Base-by-base conservation (phyloP, 768 basidiomycete genomes). In the Naematelia encephala region DNA sequence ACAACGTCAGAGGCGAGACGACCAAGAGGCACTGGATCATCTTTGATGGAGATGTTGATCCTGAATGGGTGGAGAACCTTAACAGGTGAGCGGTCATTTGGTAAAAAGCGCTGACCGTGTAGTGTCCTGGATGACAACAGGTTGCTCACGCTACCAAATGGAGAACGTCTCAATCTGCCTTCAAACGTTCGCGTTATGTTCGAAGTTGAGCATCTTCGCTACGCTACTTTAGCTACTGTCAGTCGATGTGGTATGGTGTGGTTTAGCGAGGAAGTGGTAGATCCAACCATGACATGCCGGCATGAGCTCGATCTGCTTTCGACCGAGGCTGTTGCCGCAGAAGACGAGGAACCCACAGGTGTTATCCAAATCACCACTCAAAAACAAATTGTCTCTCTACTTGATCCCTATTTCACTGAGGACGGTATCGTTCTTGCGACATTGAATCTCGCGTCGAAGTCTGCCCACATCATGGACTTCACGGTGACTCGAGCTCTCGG, bases 201-300 rank as follows among this genome's bases (percentile, higher is more conserved):
- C 75, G 96, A 99, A 76, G 96, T 98, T 57, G 96, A 98, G 75
- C 91, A 96, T 76, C 84, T 99, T 66, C 88, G 87, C 69, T 99
- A 94, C 76, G 96, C 96, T 0, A 99, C 96, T 2, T 85, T 89
- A 54, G 96, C 96, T 14, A 99, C 96, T 25, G 96, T 99, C 82
- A 96, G 91, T 84, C 93, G 96, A 56, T 99, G 96, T 72, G 96
- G 96, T 75, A 99, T 99, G 96, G 94, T 99, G 68, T 99, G 96
- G 96, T 99, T 99, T 80, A 97, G 92, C 74, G 92, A 97, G 59
- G 92, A 97, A 64, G 86, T 96, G 49, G 85, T 99, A 25, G 87
- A 90, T 63, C 86, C 92, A 4, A 79, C 82, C 0, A 97, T 98
- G 96, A 84, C 96, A 16, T 96, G 89, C 77, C 85, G 84, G 52